Percentiles rank a stretch among this genome's conserved stretches.
Evolutionary conservation across 306 rosid species (phyloP).

Genomic region (Senna siamea): DNA sequence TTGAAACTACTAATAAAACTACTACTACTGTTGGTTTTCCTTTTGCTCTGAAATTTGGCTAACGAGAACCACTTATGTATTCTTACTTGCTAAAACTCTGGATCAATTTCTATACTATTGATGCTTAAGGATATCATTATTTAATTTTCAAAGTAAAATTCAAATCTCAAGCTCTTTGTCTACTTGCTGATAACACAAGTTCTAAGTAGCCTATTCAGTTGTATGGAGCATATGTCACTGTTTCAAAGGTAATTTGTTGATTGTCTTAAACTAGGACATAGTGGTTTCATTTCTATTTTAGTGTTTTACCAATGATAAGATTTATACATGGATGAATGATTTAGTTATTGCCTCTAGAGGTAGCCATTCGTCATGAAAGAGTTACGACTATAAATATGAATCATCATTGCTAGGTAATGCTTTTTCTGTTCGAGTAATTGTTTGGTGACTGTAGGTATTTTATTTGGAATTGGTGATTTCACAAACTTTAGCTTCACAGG

Average conservation of each 20-base stretch:
- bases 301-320: neutral
- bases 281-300: slow-evolving; percentile 27
- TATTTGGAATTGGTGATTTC: slow-evolving; percentile 31
- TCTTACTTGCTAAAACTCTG: slow-evolving; percentile 1
- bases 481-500: slow-evolving; percentile 56
- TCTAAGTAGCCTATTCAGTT: slow-evolving; percentile 4
- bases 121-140: neutral
- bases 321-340: neutral
- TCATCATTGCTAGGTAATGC: slow-evolving; percentile 13
- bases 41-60: slow-evolving; percentile 19
- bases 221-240: neutral
- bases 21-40: neutral
- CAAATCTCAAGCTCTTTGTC: neutral
- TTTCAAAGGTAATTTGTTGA: neutral
- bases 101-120: neutral
- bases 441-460: slow-evolving; percentile 30
- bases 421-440: neutral
- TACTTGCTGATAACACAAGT: neutral
- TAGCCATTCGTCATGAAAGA: slow-evolving; percentile 10
- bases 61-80: neutral
- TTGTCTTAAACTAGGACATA: neutral
- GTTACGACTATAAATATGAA: slow-evolving; percentile 15
- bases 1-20: neutral
- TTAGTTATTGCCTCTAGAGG: slow-evolving; percentile 14
- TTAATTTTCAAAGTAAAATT: neutral